These are phyloP conservation scores for Apodospora peruviana DNA, from an alignment of 495 filamentous ascomycete genomes.

Conservation along the genomic window DNA sequence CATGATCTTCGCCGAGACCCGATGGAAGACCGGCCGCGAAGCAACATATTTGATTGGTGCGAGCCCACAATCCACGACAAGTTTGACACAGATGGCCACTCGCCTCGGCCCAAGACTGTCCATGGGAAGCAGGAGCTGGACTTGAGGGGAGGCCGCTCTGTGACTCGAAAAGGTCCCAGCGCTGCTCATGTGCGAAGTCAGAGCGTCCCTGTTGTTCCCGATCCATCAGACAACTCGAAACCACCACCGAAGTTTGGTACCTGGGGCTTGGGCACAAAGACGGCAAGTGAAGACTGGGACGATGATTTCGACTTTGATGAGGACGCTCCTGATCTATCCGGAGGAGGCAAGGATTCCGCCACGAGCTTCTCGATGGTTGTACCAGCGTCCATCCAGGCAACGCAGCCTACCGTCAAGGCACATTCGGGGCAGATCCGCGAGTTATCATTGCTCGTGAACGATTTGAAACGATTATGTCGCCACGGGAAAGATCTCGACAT, in stretches of 20 bases:
- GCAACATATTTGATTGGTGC: conserved; percentile 81
- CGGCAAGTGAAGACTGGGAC: conserved; percentile 78
- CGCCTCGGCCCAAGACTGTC: conserved; percentile 75
- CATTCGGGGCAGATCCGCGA: conserved; percentile 85
- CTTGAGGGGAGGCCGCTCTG: conserved; percentile 63
- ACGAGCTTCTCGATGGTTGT: conserved; percentile 62
- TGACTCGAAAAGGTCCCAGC: conserved; percentile 69
- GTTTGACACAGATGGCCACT: conserved; percentile 45
- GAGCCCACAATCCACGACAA: conserved; percentile 60
- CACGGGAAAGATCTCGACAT: conserved; percentile 64
- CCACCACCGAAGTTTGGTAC: conserved; percentile 76
- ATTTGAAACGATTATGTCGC: conserved; percentile 64
- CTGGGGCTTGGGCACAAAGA: conserved; percentile 81
- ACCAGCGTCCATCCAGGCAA: conserved; percentile 74
- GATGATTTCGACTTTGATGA: conserved; percentile 77
- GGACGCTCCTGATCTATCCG: conserved; percentile 28
- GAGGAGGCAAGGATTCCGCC: conserved; percentile 37
- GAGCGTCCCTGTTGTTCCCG: conserved; percentile 84
- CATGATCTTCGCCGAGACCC: conserved; percentile 23
- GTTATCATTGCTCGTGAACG: conserved; percentile 68
- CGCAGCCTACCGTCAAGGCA: conserved; percentile 77
- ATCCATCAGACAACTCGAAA: conserved; percentile 50
- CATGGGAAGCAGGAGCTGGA: conserved; percentile 82
- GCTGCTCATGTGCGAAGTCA: conserved; percentile 84
- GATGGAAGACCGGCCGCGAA: conserved; percentile 44